These are phyloP conservation scores for Knoxia roxburghii DNA, from an alignment of 257 asterid genomes.

Conservation along the genomic window DNA sequence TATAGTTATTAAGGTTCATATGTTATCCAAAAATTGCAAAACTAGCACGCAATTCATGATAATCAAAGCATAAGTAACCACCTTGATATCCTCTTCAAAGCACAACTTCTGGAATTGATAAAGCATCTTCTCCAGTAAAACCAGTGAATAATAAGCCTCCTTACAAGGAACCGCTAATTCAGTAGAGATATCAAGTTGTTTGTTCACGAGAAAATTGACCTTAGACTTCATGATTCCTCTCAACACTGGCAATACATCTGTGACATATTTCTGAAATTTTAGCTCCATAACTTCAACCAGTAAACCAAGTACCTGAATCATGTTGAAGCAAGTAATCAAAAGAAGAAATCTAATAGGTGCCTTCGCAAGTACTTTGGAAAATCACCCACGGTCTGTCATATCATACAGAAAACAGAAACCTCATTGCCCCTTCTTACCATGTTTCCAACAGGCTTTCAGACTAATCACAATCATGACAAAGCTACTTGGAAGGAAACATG, in stretches of 20 bases:
- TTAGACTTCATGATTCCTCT: conserved; percentile 57
- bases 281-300: conserved; percentile 62
- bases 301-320: conserved; percentile 71
- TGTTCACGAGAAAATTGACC: conserved; percentile 27
- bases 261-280: conserved; percentile 44
- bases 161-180: conserved; percentile 62
- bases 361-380: not conserved
- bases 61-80: conserved; percentile 22
- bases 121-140: conserved; percentile 76
- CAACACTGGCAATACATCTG: conserved; percentile 43
- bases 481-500: not conserved
- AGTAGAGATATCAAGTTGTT: conserved; percentile 36
- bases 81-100: conserved; percentile 64
- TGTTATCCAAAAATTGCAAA: not conserved
- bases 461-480: not conserved
- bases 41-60: not conserved
- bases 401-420: not conserved
- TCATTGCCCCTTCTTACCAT: not conserved
- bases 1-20: not conserved
- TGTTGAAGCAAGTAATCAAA: conserved; percentile 12
- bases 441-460: not conserved
- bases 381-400: not conserved
- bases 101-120: conserved; percentile 44
- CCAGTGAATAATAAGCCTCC: conserved; percentile 84
- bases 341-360: conserved; percentile 3